phyloP scores from a whole-genome alignment of 257 asterid species.

The Solanum etuberosum region DNA sequence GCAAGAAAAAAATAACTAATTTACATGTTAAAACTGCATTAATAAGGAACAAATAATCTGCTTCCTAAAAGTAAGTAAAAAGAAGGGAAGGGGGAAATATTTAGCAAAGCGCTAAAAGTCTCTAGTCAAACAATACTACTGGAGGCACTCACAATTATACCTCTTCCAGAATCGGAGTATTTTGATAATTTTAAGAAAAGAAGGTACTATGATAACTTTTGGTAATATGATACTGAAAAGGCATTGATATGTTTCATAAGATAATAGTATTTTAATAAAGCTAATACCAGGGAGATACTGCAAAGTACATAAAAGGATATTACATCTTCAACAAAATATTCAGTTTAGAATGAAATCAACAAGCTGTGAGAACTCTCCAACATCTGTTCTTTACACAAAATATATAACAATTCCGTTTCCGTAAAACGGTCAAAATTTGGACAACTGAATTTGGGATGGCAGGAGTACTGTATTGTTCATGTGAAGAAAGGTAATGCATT shows the following conservation, averaged over 20 bases:
- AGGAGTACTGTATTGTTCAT: neutral
- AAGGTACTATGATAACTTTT: neutral
- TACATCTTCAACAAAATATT: neutral
- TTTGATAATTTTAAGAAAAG: neutral
- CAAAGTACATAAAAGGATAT: neutral
- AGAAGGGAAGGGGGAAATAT: neutral
- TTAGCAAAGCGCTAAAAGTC: neutral
- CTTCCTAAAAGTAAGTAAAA: neutral
- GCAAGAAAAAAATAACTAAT: neutral
- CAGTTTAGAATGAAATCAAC: neutral
- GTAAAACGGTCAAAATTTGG: neutral
- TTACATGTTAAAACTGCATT: neutral
- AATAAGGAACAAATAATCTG: neutral
- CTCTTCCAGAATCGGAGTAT: neutral
- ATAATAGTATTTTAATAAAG: neutral
- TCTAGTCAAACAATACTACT: neutral
- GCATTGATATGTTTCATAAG: neutral
- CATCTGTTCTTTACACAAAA: neutral
- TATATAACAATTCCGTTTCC: neutral
- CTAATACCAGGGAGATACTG: neutral
- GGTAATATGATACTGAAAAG: neutral
- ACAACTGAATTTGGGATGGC: neutral
- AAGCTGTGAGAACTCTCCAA: neutral
- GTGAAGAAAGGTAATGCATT: neutral
- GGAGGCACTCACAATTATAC: neutral